These are phyloP conservation scores for Cystobasidium sp. DNA, from an alignment of 1,284 basidiomycete genomes.

Conservation along the genomic window DNA sequence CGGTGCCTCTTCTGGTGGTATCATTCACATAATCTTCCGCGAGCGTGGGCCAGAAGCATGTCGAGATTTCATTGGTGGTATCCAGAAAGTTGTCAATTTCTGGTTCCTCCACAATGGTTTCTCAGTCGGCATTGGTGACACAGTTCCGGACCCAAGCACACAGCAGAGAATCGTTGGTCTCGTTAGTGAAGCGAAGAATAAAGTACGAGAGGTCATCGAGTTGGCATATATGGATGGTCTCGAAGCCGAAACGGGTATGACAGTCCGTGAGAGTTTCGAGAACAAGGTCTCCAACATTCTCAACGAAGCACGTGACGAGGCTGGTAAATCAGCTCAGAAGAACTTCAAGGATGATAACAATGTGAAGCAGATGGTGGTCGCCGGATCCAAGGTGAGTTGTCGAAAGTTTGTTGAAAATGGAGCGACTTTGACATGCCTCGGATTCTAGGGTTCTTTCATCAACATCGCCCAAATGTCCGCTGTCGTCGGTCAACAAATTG, in stretches of 20 bases:
- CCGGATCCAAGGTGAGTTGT: slow-evolving; percentile 83
- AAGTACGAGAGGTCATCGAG: slow-evolving; percentile 73
- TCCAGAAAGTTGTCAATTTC: slow-evolving; percentile 95
- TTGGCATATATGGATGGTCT: slow-evolving; percentile 80
- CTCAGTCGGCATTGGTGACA: slow-evolving; percentile 98
- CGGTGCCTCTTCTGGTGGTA: slow-evolving; percentile 83
- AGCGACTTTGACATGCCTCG: no score
- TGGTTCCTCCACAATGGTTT: slow-evolving; percentile 99
- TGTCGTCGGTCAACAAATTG: slow-evolving; percentile 97
- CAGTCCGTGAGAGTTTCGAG: slow-evolving; percentile 97
- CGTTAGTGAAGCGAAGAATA: slow-evolving; percentile 78
- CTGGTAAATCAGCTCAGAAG: slow-evolving; percentile 93
- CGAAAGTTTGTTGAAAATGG: no score
- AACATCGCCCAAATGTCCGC: slow-evolving; percentile 99
- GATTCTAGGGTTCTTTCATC: slow-evolving; percentile 70
- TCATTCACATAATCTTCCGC: slow-evolving; percentile 96
- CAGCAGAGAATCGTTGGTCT: slow-evolving; percentile 84
- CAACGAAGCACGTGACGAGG: slow-evolving; percentile 93
- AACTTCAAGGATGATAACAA: slow-evolving; percentile 98
- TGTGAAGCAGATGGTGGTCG: slow-evolving; percentile 99
- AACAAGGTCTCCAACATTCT: slow-evolving; percentile 83
- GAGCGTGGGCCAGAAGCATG: slow-evolving; percentile 95
- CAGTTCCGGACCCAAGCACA: slow-evolving; percentile 87
- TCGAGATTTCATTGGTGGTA: slow-evolving; percentile 88
- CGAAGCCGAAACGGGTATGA: slow-evolving; percentile 94